These are phyloP conservation scores for Rhizopogon salebrosus DNA, from an alignment of 768 basidiomycete species.

Conservation along the genomic window DNA sequence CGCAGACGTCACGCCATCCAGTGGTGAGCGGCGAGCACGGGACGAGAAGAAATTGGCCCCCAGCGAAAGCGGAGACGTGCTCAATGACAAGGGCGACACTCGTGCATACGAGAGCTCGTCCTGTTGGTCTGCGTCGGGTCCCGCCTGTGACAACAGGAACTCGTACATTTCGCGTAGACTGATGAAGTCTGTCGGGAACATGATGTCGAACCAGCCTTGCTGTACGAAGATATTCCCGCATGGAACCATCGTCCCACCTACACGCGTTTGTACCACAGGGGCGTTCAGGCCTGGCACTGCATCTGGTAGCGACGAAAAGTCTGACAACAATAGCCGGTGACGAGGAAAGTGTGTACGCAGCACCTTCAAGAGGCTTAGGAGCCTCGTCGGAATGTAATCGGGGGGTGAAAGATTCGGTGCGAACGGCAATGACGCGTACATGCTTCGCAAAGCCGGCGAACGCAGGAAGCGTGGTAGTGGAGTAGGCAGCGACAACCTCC, in stretches of 20 bases:
- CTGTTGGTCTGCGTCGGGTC: constrained; percentile 13
- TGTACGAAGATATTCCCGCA: constrained; percentile 88
- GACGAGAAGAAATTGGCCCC: constrained; percentile 69
- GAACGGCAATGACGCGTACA: constrained; percentile 76
- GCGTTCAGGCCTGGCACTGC: constrained; percentile 62
- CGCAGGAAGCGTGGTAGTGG: constrained; percentile 53
- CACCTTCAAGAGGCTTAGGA: constrained; percentile 77
- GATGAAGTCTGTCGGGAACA: constrained; percentile 93
- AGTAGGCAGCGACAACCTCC: constrained; percentile 49
- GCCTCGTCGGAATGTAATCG: constrained; percentile 91
- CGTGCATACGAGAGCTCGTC: constrained; percentile 29
- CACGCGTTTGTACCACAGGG: constrained; percentile 94
- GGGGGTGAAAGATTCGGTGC: constrained; percentile 83
- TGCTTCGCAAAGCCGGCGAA: constrained; percentile 51
- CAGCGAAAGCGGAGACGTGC: constrained; percentile 44
- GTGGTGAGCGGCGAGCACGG: constrained; percentile 46
- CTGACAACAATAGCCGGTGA: constrained; percentile 90
- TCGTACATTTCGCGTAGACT: constrained; percentile 89
- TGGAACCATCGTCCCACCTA: constrained; percentile 79
- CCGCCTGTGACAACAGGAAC: constrained; percentile 57
- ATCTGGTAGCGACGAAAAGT: constrained; percentile 87
- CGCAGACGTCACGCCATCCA: constrained; percentile 68
- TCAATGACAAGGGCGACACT: constrained; percentile 47
- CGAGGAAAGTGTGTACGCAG: constrained; percentile 82
- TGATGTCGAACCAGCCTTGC: constrained; percentile 97